phyloP scores from a whole-genome alignment of 2,329 filamentous ascomycete genomes.

The Calonectria henricotiae region DNA sequence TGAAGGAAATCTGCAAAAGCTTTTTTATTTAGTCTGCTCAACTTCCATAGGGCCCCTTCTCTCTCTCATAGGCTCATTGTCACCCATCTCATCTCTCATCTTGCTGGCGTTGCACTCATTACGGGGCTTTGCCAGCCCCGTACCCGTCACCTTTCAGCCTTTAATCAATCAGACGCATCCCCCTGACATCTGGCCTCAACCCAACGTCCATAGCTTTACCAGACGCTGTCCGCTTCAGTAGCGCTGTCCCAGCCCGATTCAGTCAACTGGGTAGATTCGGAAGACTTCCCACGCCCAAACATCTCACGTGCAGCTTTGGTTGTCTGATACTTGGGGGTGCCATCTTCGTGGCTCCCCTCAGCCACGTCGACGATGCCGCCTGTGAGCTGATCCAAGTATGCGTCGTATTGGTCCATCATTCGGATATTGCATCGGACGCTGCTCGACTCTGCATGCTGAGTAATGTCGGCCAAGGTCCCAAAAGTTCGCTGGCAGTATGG shows the following conservation, averaged over 20 bases:
- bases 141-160: background rate
- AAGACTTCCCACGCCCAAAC: background rate
- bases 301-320: constrained; percentile 39
- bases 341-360: constrained; percentile 46
- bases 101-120: constrained; percentile 9
- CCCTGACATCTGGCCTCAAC: constrained; percentile 4
- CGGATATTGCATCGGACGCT: constrained; percentile 63
- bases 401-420: constrained; percentile 57
- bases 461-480: constrained; percentile 61
- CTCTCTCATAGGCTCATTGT: background rate
- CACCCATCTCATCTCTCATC: constrained; percentile 16
- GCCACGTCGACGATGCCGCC: constrained; percentile 54
- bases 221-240: constrained; percentile 31
- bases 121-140: constrained; percentile 1
- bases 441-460: constrained; percentile 67
- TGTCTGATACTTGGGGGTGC: constrained; percentile 52
- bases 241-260: constrained; percentile 8
- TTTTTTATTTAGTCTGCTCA: background rate
- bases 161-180: background rate
- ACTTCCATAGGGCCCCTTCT: background rate
- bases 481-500: constrained; percentile 64
- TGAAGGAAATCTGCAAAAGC: constrained; percentile 1
- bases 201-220: constrained; percentile 31
- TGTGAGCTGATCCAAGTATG: constrained; percentile 56
- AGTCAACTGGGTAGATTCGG: background rate